phyloP scores from a whole-genome alignment of 179 eudicot genomes.

The Silene noctiflora region DNA sequence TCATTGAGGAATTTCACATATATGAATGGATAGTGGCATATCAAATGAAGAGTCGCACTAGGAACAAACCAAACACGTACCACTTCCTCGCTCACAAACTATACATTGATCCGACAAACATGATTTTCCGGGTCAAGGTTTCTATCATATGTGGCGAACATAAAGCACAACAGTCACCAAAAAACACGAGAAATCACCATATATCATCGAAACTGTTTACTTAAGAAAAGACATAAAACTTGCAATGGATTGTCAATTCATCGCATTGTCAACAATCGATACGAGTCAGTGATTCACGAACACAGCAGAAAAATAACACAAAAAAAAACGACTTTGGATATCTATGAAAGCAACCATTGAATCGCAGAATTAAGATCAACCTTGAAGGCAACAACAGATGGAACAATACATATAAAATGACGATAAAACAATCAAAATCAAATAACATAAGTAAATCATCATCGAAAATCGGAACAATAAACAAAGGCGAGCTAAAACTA shows the following conservation, averaged over 20 bases:
- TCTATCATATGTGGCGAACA: background rate
- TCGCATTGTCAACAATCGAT: background rate
- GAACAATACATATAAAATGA: background rate
- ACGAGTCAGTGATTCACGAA: background rate
- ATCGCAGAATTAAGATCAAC: background rate
- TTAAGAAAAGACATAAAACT: background rate
- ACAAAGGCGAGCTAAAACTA: background rate
- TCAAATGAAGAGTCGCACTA: background rate
- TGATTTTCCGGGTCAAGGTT: background rate
- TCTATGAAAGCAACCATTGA: background rate
- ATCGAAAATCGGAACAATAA: background rate
- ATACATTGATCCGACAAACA: background rate
- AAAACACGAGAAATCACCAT: too few relatives aligned
- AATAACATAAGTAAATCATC: background rate
- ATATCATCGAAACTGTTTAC: background rate
- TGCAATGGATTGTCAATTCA: background rate
- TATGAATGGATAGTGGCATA: background rate
- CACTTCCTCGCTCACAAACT: background rate
- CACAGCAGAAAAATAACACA: background rate
- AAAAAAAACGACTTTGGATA: background rate
- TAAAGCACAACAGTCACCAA: background rate
- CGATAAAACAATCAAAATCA: background rate
- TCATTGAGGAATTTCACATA: too few relatives aligned
- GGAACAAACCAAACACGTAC: background rate
- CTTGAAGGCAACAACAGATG: background rate